Base-by-base conservation (phyloP, 345 rosid genomes). In the Eucalyptus brandiana region DNA sequence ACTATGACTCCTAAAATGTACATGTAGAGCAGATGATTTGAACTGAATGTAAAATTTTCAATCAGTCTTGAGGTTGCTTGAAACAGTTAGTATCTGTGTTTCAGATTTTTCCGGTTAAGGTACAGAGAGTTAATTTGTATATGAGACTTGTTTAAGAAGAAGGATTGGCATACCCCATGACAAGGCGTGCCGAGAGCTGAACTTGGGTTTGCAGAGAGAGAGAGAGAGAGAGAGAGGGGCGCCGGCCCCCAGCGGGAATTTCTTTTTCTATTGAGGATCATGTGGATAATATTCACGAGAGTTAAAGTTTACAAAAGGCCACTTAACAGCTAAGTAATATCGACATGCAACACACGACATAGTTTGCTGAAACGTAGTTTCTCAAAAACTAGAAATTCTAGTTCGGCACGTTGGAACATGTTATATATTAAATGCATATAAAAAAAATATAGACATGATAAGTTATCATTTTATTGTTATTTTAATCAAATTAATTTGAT, bases 401-500 rank as follows among this genome's bases (percentile, higher is more conserved):
- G n/a, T 19, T 19, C 0, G 2, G 5, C 4, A 1, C 1, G 11
- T 19, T 19, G 1, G 2, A 53, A 53, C 5, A 53, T 53, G 4
- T 7, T 53, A 7, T 53, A 53, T 53, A 19, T 53, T 53, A 3
- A 53, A 7, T 53, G 2, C 9, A 53, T 3, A 53, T 53, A 53
- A 53, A 50, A 49, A 48, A 53, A 53, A 53, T 53, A 53, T 53
- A 53, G 10, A 53, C 56, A 53, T 19, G 10, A 53, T 53, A 53
- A 19, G 9, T 19, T 53, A 53, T 53, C 10, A 53, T 53, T 53
- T 53, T 19, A 19, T 3, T 53, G 24, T 53, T 53, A 53, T 53
- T 53, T 53, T 53, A 53, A 53, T 53, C 2, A 7, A 53, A 53
- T 53, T 53, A 19, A 53, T 53, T 53, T 53, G 24, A 53, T 53